A percentile compares a stretch with the other conserved stretches of the same genome.
These are phyloP conservation scores for Vitis rotundifolia DNA, from an alignment of 164 flowering plant species.

Conservation along the genomic window DNA sequence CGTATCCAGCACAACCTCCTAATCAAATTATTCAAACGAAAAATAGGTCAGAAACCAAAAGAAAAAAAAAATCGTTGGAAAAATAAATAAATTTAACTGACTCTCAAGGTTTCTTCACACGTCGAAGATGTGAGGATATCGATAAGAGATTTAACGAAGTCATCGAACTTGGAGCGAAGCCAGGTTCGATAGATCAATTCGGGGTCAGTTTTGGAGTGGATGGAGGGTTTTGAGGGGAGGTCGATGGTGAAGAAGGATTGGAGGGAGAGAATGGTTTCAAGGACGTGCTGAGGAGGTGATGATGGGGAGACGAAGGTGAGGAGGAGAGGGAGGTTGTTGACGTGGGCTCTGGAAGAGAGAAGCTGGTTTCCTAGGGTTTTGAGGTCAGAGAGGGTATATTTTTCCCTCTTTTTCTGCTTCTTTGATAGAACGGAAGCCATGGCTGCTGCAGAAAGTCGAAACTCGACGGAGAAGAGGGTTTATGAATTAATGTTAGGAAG, in stretches of 20 bases:
- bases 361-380: slow-evolving; percentile 69
- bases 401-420: slow-evolving; percentile 29
- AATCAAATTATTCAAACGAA: background rate
- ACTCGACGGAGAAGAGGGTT: slow-evolving; percentile 4
- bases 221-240: background rate
- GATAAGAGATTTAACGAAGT: slow-evolving; percentile 47
- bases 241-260: background rate
- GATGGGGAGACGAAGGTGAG: slow-evolving; percentile 51
- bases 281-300: slow-evolving; percentile 50
- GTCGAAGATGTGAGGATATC: slow-evolving; percentile 38
- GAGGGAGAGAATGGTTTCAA: slow-evolving; percentile 36
- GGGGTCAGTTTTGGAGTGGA: slow-evolving; percentile 33
- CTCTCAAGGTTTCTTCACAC: slow-evolving; percentile 55
- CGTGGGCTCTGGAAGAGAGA: slow-evolving; percentile 69
- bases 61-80: background rate
- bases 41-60: background rate
- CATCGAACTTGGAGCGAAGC: slow-evolving; percentile 82
- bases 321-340: slow-evolving; percentile 83
- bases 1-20: slow-evolving; percentile 80
- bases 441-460: slow-evolving; percentile 3
- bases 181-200: slow-evolving; percentile 62
- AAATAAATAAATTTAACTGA: slow-evolving; percentile 16
- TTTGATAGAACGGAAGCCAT: slow-evolving; percentile 33
- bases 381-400: slow-evolving; percentile 42
- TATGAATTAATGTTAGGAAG: too few species aligned